These are phyloP conservation scores for Hymenoscyphus infarciens DNA, from an alignment of 2,329 filamentous ascomycete species.

Conservation along the genomic window DNA sequence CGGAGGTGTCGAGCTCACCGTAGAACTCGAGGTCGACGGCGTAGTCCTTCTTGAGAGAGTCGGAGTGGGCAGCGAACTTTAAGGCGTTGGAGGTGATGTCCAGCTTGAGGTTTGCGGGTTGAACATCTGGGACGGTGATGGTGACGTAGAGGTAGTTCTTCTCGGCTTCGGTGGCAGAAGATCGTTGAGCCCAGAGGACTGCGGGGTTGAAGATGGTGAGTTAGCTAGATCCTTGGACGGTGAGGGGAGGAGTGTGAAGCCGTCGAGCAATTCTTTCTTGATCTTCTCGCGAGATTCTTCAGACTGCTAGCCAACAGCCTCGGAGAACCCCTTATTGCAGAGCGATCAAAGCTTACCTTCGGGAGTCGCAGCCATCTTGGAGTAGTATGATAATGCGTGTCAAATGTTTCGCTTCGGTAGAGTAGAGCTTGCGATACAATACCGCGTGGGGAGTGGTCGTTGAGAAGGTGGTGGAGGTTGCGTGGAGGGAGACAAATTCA, in stretches of 20 bases:
- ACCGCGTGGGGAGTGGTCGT: not conserved
- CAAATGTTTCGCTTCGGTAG: not conserved
- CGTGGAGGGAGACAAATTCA: not conserved
- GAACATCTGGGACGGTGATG: conserved; percentile 82
- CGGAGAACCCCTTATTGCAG: not conserved
- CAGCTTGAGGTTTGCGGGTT: conserved; percentile 71
- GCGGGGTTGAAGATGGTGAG: conserved; percentile 12
- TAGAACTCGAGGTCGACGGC: conserved; percentile 83
- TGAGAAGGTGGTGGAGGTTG: not conserved
- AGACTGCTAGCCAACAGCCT: not conserved
- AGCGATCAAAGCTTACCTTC: conserved; percentile 31
- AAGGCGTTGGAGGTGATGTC: conserved; percentile 76
- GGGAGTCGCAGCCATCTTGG: conserved; percentile 29
- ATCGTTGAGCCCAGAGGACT: conserved; percentile 99
- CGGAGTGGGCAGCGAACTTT: conserved; percentile 77
- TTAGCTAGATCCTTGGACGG: conserved; percentile 9
- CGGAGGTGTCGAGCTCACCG: conserved; percentile 81
- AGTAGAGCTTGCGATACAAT: not conserved
- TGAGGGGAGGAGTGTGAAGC: not conserved
- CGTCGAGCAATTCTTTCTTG: not conserved
- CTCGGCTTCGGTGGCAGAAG: conserved; percentile 69
- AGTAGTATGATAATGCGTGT: not conserved
- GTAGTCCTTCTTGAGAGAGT: conserved; percentile 83
- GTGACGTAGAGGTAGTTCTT: conserved; percentile 97
- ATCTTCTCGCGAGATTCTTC: not conserved